Conservation (phyloP, 2,329 filamentous ascomycete species). For the Cryphonectria japonica region DNA sequence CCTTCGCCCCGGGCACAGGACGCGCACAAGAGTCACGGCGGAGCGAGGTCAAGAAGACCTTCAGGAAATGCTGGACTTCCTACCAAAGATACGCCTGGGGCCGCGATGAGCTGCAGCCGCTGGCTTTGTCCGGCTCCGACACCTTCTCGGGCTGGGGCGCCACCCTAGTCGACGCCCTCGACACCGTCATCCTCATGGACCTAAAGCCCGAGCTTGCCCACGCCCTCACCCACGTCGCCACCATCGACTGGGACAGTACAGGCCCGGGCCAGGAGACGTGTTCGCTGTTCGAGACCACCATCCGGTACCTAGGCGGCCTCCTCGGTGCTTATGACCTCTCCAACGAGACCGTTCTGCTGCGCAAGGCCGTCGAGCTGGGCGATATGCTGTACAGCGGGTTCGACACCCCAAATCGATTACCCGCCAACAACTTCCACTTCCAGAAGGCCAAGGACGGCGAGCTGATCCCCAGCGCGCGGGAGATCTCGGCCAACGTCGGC, state of each 20-base stretch:
- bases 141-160: constrained; percentile 60
- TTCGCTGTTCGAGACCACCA: constrained; percentile 67
- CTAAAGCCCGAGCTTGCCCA: constrained; percentile 58
- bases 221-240: constrained; percentile 53
- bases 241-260: constrained; percentile 58
- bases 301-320: constrained; percentile 57
- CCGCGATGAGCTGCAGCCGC: constrained; percentile 59
- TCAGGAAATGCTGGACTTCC: constrained; percentile 52
- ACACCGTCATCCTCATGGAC: constrained; percentile 64
- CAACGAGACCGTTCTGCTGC: constrained; percentile 48
- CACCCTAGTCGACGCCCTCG: constrained; percentile 62
- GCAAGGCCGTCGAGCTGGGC: constrained; percentile 57
- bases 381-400: constrained; percentile 58
- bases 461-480: constrained; percentile 42
- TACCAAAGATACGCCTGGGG: constrained; percentile 60
- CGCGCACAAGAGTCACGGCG: constrained; percentile 41
- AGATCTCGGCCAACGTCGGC: constrained; percentile 55
- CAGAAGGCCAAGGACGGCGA: constrained; percentile 43
- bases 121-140: constrained; percentile 50
- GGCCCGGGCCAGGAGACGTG: constrained; percentile 39
- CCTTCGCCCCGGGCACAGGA: constrained; percentile 36
- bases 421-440: constrained; percentile 52
- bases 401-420: constrained; percentile 59
- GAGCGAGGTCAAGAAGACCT: constrained; percentile 44
- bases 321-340: constrained; percentile 58